Percentiles rank a stretch among this genome's conserved stretches.
Conservation (phyloP, 176 grass and related monocot genomes). For the Calamus simplicifolius region DNA sequence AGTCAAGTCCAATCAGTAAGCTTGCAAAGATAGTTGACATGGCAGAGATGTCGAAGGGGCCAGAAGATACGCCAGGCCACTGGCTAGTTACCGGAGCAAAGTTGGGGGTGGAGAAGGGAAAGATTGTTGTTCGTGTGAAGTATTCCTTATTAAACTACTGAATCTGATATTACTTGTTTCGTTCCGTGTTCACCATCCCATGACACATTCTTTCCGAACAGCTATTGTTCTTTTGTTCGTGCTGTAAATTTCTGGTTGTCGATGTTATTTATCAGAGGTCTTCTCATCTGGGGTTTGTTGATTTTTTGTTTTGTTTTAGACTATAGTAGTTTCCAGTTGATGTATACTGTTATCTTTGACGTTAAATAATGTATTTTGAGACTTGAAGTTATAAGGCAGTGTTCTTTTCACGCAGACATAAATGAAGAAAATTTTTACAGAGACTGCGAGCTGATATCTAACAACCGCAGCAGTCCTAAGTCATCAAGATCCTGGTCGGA, state of each 20-base stretch:
- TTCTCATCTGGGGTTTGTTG: too few relatives aligned
- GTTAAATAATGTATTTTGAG: too few relatives aligned
- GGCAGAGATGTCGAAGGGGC: constrained; percentile 73
- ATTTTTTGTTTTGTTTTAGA: too few relatives aligned
- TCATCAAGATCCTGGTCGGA: too few relatives aligned
- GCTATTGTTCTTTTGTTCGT: constrained; percentile 46
- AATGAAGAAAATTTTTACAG: too few relatives aligned
- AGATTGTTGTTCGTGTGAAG: constrained; percentile 83
- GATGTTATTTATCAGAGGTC: too few relatives aligned
- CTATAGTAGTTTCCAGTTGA: too few relatives aligned
- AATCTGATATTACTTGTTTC: constrained; percentile 34
- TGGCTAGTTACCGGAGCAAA: constrained; percentile 96
- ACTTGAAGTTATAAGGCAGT: too few relatives aligned
- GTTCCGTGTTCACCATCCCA: constrained; percentile 41
- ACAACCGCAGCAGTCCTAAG: too few relatives aligned
- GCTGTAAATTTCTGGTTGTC: constrained; percentile 34
- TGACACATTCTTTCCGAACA: constrained; percentile 37
- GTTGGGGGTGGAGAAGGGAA: constrained; percentile 88
- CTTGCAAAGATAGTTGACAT: constrained; percentile 84
- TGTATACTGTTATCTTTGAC: too few relatives aligned
- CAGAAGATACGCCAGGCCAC: constrained; percentile 82
- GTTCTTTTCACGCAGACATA: too few relatives aligned
- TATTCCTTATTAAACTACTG: constrained; percentile 99
- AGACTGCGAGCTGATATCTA: too few relatives aligned
- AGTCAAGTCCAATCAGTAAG: constrained; percentile 25